Base-by-base conservation (phyloP, 306 rosid species). In the Quercus cerris region DNA sequence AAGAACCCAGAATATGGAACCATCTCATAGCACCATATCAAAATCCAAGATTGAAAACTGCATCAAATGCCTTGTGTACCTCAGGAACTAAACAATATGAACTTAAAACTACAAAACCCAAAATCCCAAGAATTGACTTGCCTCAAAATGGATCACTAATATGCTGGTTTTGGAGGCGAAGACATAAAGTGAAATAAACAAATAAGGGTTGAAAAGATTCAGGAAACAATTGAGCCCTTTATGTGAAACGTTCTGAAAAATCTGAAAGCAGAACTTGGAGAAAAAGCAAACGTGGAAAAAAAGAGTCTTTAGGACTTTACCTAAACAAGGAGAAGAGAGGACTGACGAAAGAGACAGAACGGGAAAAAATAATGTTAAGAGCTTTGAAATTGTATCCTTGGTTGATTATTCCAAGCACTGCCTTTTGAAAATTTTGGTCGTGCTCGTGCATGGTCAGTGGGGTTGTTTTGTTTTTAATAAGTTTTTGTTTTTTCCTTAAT, bases 211-310 rank as follows among this genome's bases (percentile, higher is more conserved):
- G 20, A 5, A 56, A 19, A 56, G 22, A 56, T 19, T 56, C n/a
- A 56, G n/a, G 59, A 56, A 19, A 54, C n/a, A 54, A 54, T 54
- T 54, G 57, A 54, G 6, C 57, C 57, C 57, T 54, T 54, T 56
- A 5, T 17, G 62, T 27, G 17, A 52, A 71, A 38, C 67, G 76
- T 63, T 80, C 55, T 49, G 62, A 67, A 75, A 81, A 80, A 55
- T 75, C 57, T 63, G 75, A 57, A 71, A 22, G 70, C 62, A 73
- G 72, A 51, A 57, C 85, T 74, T 83, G 80, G 69, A 75, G 70
- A 66, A 73, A 73, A 66, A 66, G 85, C 71, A 78, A 78, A 66
- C 23, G 6, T 18, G n/a, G 23, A 56, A 56, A 56, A 56, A 2
- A 56, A 5, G 10, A 15, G 59, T 13, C 3, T 19, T 56, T 19